Evolutionary conservation across 1,284 basidiomycete genomes (phyloP), one percentile per base, ranked within the genome.

Genomic region (Vanrija humicola): DNA sequence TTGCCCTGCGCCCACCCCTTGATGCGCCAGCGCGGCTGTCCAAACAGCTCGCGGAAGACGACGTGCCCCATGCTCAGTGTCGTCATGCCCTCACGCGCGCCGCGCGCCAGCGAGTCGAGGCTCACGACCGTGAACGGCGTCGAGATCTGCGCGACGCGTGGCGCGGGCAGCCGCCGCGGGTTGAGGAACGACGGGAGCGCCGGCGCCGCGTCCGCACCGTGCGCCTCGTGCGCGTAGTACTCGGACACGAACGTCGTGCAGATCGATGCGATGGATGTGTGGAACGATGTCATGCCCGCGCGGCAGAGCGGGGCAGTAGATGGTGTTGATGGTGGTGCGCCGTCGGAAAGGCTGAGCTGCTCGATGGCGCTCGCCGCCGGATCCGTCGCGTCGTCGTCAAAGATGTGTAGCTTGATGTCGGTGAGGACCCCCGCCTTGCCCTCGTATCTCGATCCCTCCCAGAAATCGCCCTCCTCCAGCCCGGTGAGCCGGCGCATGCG

Each of bases 61-160:
- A 85, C 82, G 63, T 83, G 82, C 61, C 90, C 90, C 18, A 88
- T 87, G 6, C 87, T 89, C 46, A 91, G 77, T 19, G 87, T 90
- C 54, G 89, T 90, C 86, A 88, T 86, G 1, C 86, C 84, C 29
- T 83, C 78, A 40, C 74, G 76, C 0, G 86, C 84, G 23, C 88
- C 89, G 71, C 63, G 54, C 3, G 82, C 82, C 10, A 86, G 77
- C 76, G 88, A 77, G 61, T 85, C 86, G 52, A 83, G 80, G 9
- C 64, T 62, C 21, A 74, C 72, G 38, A 74, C 65, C 0, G 69
- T 66, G 55, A 73, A 72, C 10, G 72, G 71, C 7, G 64, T 52
- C 1, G 64, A 59, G 49, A 72, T 62, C 25, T 66, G 63, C 9
- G 70, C 72, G 39, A 73, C 60, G 49, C 69, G 70, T 7, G 72